Evolutionary conservation across 108 stramenopile genomes (phyloP).

Genomic region (Ochromonas danica): DNA sequence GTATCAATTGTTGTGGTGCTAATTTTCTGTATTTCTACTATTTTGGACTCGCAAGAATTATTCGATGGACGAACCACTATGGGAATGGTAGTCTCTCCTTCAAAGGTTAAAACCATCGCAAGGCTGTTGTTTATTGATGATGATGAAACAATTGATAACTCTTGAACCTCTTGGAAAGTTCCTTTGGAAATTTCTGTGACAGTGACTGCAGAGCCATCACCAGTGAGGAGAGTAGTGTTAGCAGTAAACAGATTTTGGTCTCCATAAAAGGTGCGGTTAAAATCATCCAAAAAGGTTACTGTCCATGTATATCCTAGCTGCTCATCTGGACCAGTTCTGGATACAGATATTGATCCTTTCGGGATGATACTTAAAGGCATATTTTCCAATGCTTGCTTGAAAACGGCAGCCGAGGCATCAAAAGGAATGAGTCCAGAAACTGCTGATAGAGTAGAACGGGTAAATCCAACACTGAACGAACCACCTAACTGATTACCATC

Average conservation of each 20-base stretch:
- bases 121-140: not conserved
- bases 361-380: constrained; percentile 49
- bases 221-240: constrained; percentile 33
- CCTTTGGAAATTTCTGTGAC: constrained; percentile 65
- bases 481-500: constrained; percentile 39
- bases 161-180: constrained; percentile 66
- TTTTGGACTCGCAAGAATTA: constrained; percentile 52
- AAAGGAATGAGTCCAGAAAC: constrained; percentile 46
- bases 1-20: constrained; percentile 55
- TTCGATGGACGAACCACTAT: constrained; percentile 49
- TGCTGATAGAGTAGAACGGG: not conserved
- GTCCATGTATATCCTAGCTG: constrained; percentile 70
- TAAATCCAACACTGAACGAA: constrained; percentile 23
- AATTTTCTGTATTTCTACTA: constrained; percentile 61
- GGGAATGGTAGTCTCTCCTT: constrained; percentile 48
- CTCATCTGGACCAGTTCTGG: constrained; percentile 43
- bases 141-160: constrained; percentile 38
- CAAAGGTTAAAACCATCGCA: constrained; percentile 46
- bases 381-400: constrained; percentile 62
- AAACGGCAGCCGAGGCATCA: constrained; percentile 60
- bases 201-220: constrained; percentile 53
- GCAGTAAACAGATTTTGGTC: constrained; percentile 54
- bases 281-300: constrained; percentile 60
- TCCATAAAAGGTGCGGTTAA: constrained; percentile 47
- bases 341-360: constrained; percentile 48